Base-by-base conservation (phyloP, 2,329 filamentous ascomycete species). In the Polychaeton citri region DNA sequence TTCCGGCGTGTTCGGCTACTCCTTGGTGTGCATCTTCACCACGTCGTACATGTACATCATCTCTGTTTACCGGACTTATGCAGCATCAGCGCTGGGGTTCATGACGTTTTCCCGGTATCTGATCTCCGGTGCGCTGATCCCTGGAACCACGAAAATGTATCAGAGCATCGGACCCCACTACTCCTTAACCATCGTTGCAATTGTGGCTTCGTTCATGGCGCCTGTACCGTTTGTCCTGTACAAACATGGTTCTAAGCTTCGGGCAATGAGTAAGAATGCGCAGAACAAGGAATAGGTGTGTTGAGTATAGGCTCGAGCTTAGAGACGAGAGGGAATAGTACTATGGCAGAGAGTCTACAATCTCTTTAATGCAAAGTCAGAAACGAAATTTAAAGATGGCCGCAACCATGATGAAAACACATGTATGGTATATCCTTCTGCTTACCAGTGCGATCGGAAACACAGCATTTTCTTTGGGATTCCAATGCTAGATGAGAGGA, bases 21-120 rank as follows among this genome's bases (percentile, higher is more conserved):
- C 61, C 2, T 57, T 68, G 43, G 63, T 62, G 30, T 59, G 61
- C 4, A 61, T 68, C 40, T 65, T 62, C 42, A 57, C 63, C 30
- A 56, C 56, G 3, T 45, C 47, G 16, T 57, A 57, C 40, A 43
- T 50, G 38, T 58, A 55, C 34, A 46, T 58, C 24, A 51, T 57
- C 28, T 60, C 65, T 43, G 56, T 50, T 10, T 67, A 65, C 42
- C 55, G 54, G 4, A 46, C 44, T 7, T 62, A 62, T 32, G 59
- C 64, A 6, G 63, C 62, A 3, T 57, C 53, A 17, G 64, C 58
- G 1, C 42, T 66, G n/a, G 56, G 60, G 0, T 47, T 47, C 34
- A 47, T 56, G 28, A 55, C 54, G 2, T 43, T 53, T 34, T 48
- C 46, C 36, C 36, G 54, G 13, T 57, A 56, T 28, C 21, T 48